Percentiles rank a stretch among this genome's conserved stretches.
Evolutionary conservation across 305 asterid species (phyloP).

Genomic region (Andrographis paniculata): DNA sequence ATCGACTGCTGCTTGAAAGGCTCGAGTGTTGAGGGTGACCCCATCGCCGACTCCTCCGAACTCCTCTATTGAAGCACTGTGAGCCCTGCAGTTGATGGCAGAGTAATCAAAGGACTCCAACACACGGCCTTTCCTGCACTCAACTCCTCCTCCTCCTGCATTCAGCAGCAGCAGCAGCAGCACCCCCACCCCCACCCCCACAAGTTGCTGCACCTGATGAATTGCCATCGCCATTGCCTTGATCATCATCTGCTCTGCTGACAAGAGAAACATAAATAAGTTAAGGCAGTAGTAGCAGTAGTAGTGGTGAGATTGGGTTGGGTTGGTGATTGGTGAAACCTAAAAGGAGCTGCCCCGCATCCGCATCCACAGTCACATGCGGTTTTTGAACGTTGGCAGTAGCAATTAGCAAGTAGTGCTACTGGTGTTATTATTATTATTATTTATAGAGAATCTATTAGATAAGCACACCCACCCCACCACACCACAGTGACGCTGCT

Average conservation of each 20-base stretch:
- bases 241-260: conserved; percentile 14
- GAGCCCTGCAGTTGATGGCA: conserved; percentile 47
- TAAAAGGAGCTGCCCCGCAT: too few species aligned
- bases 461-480: too few species aligned
- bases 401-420: too few species aligned
- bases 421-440: too few species aligned
- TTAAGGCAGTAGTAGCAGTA: too few species aligned
- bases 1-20: conserved; percentile 37
- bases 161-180: conserved; percentile 3
- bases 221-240: conserved; percentile 12
- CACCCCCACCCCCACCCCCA: conserved; percentile 18
- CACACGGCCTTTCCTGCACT: conserved; percentile 28
- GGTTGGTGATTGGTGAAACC: too few species aligned
- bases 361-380: too few species aligned
- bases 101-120: conserved; percentile 27
- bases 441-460: too few species aligned
- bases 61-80: conserved; percentile 49
- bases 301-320: too few species aligned
- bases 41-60: conserved; percentile 64
- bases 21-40: conserved; percentile 37
- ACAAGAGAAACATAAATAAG: background rate
- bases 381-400: too few species aligned
- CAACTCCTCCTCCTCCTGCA: conserved; percentile 26
- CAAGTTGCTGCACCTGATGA: too few species aligned
- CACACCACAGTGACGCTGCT: too few species aligned